Evolutionary conservation across 1,284 basidiomycete species (phyloP).

Genomic region (Rhizoctonia solani): DNA sequence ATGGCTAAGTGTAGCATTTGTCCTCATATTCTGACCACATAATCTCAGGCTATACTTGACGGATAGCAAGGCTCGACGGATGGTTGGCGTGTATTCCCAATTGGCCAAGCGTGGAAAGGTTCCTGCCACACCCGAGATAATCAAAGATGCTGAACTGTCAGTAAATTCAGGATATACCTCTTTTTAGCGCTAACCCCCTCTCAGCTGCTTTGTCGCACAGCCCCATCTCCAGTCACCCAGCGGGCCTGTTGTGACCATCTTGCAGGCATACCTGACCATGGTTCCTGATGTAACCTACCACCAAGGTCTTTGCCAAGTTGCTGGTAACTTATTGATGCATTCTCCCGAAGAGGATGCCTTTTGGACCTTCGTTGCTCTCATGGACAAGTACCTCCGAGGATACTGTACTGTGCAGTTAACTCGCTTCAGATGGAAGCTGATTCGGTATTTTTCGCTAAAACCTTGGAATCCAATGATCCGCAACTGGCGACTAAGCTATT

Average conservation of each 20-base stretch:
- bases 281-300: conserved; percentile 79
- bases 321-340: conserved; percentile 77
- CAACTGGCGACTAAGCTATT: conserved; percentile 68
- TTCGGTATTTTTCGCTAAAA: conserved; percentile 72
- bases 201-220: conserved; percentile 53
- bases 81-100: conserved; percentile 71
- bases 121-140: conserved; percentile 59
- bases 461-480: conserved; percentile 71
- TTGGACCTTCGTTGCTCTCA: conserved; percentile 86
- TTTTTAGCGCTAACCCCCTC: conserved; percentile 40
- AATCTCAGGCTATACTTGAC: conserved; percentile 60
- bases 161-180: conserved; percentile 33
- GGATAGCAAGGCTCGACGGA: conserved; percentile 69
- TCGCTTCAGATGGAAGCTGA: conserved; percentile 81
- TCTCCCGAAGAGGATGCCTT: conserved; percentile 91
- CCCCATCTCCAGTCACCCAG: conserved; percentile 58
- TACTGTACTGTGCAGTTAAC: conserved; percentile 81
- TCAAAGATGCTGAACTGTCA: conserved; percentile 59
- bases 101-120: conserved; percentile 63
- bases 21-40: background rate
- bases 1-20: background rate
- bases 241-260: conserved; percentile 59
- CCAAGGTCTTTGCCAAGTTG: conserved; percentile 70
- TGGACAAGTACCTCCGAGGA: conserved; percentile 77
- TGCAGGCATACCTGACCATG: conserved; percentile 78